A percentile compares a stretch with the other conserved stretches of the same genome.
Evolutionary conservation across 192 early-diverging fungal species (phyloP).

Genomic region (Spizellomyces punctatus): DNA sequence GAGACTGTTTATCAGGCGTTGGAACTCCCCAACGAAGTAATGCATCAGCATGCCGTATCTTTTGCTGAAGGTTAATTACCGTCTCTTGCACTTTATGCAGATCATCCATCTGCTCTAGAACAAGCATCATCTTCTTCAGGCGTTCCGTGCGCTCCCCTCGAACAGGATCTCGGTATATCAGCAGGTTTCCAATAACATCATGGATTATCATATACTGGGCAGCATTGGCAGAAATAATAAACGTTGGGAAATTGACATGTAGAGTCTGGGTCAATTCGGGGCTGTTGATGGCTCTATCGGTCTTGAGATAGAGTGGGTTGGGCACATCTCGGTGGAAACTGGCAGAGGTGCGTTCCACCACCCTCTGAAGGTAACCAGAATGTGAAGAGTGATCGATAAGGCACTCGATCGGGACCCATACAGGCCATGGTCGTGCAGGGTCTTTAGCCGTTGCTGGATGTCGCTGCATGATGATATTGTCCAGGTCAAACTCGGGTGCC

Average conservation of each 20-base stretch:
- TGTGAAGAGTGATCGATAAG: constrained; percentile 52
- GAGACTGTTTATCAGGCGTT: not conserved
- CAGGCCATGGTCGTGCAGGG: constrained; percentile 48
- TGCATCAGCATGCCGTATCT: constrained; percentile 51
- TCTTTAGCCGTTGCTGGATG: constrained; percentile 1
- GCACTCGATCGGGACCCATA: constrained; percentile 75
- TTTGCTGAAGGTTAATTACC: constrained; percentile 61
- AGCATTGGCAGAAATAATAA: constrained; percentile 74
- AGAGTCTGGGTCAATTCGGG: constrained; percentile 59
- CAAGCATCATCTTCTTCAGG: constrained; percentile 75
- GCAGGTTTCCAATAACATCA: constrained; percentile 75
- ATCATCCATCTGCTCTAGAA: constrained; percentile 77
- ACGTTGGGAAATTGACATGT: constrained; percentile 72
- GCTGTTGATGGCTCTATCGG: constrained; percentile 24
- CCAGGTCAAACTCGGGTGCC: constrained; percentile 2
- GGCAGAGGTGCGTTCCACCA: constrained; percentile 60
- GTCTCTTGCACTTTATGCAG: constrained; percentile 54
- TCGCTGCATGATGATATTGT: constrained; percentile 1
- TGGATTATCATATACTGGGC: constrained; percentile 73
- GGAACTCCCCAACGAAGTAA: constrained; percentile 17
- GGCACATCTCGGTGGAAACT: constrained; percentile 65
- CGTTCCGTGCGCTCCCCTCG: constrained; percentile 71
- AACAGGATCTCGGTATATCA: constrained; percentile 82
- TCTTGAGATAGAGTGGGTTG: constrained; percentile 69
- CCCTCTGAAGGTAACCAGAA: constrained; percentile 55